phyloP scores from a whole-genome alignment of 2,329 filamentous ascomycete species.

The Fonsecaea monophora region DNA sequence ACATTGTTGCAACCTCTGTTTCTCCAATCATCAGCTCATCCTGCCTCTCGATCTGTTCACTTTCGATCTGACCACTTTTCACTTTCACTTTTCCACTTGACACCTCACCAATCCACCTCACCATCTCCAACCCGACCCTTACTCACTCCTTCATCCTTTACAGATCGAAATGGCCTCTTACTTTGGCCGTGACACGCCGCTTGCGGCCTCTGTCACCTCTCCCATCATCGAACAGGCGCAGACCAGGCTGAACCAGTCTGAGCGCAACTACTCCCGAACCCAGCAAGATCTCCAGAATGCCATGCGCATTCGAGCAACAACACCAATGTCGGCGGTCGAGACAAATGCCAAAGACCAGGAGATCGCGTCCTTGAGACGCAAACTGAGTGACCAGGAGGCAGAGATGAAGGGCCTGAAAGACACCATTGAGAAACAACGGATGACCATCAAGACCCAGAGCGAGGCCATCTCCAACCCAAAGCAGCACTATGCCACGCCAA shows the following conservation, averaged over 20 bases:
- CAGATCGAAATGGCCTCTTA: constrained; percentile 24
- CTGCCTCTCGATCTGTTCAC: not conserved
- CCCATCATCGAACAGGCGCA: constrained; percentile 29
- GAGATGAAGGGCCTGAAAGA: constrained; percentile 23
- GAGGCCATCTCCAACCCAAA: constrained; percentile 29
- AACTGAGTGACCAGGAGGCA: constrained; percentile 19
- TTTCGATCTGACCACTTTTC: not conserved
- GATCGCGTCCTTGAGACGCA: constrained; percentile 21
- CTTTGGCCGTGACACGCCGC: constrained; percentile 22
- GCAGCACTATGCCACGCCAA: constrained; percentile 26
- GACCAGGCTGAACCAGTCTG: constrained; percentile 21
- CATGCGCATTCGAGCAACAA: constrained; percentile 27
- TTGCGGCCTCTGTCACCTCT: constrained; percentile 20
- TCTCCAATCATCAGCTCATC: not conserved
- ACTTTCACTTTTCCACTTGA: not conserved
- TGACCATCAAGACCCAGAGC: constrained; percentile 34
- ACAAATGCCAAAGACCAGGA: constrained; percentile 20
- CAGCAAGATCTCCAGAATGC: constrained; percentile 30
- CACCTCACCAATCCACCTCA: not conserved
- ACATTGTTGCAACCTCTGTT: not conserved
- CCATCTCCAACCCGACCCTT: not conserved
- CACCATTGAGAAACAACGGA: constrained; percentile 22
- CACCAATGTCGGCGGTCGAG: constrained; percentile 31
- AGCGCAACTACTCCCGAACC: constrained; percentile 24
- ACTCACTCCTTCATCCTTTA: constrained; percentile 4